Base-by-base conservation (phyloP, 257 asterid species). In the Agastache rugosa region DNA sequence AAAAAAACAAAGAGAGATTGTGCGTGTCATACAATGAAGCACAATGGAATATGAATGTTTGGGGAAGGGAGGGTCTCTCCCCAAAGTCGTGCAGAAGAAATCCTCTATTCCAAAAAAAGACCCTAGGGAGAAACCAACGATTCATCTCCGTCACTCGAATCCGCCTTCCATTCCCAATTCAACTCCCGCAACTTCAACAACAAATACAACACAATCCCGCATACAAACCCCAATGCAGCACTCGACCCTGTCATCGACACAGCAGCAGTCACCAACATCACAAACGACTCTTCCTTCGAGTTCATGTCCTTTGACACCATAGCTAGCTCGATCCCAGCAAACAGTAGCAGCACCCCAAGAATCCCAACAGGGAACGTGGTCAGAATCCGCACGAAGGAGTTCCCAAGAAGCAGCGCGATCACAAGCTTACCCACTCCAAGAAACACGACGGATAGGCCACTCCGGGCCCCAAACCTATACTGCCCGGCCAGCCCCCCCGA, bases 401-500 rank as follows among this genome's bases (percentile, higher is more conserved):
- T 94, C 81, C 99, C 97, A n/a, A 94, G 85, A 65, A 92, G 74
- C 83, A 94, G 70, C 0, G 90, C 97, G 16, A 94, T 83, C 11
- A 61, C 56, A 77, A 94, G 56, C 69, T 94, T 94, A 8, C 92
- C 98, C 76, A 89, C 11, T 8, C 99, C 99, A 53, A 94, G 87
- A 75, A 92, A 87, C 81, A 87, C 97, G 12, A 94, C 97, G 0
- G 97, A 94, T 0, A 89, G 74, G 1, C 99, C 97, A 25, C 95
- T 90, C 85, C 99, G 79, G 29, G 92, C 99, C 4, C 98, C 98
- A 31, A 93, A 93, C 73, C 96, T 75, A 45, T 88, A 93, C 85
- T 93, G 98, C 47, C 98, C 98, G 0, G 98, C 98, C 11, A 93
- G 64, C 35, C 98, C 97, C 0, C 98, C 98, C 0, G 98, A 97